Base-by-base conservation (phyloP, 441 rosid species). In the Adansonia madagascariensis region DNA sequence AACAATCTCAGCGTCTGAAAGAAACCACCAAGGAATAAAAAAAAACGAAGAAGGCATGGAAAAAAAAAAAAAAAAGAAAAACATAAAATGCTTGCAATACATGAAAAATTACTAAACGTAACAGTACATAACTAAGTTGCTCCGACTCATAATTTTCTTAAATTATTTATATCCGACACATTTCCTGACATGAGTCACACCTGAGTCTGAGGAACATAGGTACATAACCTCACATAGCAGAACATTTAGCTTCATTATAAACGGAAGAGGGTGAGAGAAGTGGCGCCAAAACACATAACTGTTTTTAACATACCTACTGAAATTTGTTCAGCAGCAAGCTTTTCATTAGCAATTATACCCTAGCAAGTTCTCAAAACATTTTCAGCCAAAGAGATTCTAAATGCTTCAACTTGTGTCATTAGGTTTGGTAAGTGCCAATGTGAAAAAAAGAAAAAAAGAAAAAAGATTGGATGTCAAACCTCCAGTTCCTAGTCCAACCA, bases 1-100 rank as follows among this genome's bases (percentile, higher is more conserved):
- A 39, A 94, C 97, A 2, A 94, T 84, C 89, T 94, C 98, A 0
- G 99, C 97, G 83, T 92, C 98, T 95, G 78, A 62, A 78, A 76
- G 17, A 71, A 63, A 43, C 67, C 59, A 53, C 39, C 43, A 8
- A 27, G 50, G 49, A 61, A 6, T 12, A 52, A 53, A 35, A 18
- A 31, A 31, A 31, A 31, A 31, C 3, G 35, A 31, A 31, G 0
- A 31, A 31, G 35, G 35, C 35, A 31, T 31, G 12, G 22, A 3
- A 53, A 56, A 47, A 68, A 8, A 4, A 66, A 53, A 50, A 4
- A 4, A 27, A 18, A 15, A 49, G 43, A 12, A 24, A 71, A 31
- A 14, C 31, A 15, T 10, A n/a, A 56, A 59, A 43, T 2, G 35
- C 14, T 56, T 22, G 2, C 10, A 71, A 31, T 17, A 53, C 59